phyloP scores from a whole-genome alignment of 2,329 filamentous ascomycete genomes.

The Penicillium psychrosexuale region DNA sequence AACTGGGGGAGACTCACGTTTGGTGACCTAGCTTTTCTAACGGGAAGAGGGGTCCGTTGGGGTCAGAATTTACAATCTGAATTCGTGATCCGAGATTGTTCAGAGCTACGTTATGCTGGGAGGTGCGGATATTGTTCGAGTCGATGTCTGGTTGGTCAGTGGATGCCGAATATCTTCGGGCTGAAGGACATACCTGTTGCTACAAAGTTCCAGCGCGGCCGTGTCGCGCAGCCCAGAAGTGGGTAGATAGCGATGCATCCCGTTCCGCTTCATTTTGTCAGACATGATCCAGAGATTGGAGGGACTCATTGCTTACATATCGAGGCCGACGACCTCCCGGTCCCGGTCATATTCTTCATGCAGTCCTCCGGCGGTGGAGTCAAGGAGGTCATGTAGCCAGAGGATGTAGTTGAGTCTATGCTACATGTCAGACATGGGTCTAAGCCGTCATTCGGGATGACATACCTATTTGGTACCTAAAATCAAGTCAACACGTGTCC shows the following conservation, averaged over 20 bases:
- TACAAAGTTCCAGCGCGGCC: conserved; percentile 68
- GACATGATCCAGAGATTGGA: conserved; percentile 1
- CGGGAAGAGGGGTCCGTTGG: conserved; percentile 60
- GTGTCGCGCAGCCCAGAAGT: conserved; percentile 68
- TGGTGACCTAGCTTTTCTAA: conserved; percentile 45
- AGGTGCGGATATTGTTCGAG: conserved; percentile 62
- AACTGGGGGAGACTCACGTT: conserved; percentile 12
- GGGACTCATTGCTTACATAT: conserved; percentile 54
- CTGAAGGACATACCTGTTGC: conserved; percentile 54
- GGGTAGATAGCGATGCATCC: conserved; percentile 92
- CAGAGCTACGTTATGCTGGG: conserved; percentile 61
- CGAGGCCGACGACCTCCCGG: conserved; percentile 65
- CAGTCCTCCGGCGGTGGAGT: conserved; percentile 57
- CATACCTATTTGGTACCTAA: conserved; percentile 48
- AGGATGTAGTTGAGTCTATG: conserved; percentile 79
- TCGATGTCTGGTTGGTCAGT: conserved; percentile 64
- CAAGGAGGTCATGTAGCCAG: conserved; percentile 80
- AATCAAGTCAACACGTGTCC: neutral
- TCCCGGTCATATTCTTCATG: conserved; percentile 52
- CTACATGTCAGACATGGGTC: conserved; percentile 10
- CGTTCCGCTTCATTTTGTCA: conserved; percentile 59
- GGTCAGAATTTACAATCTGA: conserved; percentile 56
- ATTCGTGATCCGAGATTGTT: conserved; percentile 68
- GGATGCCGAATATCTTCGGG: neutral
- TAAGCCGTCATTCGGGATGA: neutral